Conservation (phyloP, 306 rosid species). For the Trifolium subterraneum region DNA sequence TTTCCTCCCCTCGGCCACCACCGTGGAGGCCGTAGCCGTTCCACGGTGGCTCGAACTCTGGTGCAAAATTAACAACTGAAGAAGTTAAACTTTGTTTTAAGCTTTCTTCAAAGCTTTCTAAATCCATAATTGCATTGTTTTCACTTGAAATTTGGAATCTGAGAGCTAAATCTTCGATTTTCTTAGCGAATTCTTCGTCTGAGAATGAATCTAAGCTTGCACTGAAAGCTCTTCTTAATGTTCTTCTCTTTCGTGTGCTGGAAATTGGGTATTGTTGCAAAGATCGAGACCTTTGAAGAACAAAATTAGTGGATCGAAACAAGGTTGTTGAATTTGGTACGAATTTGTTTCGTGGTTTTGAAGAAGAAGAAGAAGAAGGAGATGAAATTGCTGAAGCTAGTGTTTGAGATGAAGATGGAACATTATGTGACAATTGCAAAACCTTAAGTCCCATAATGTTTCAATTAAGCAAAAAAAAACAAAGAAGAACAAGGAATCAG, state of each 20-base stretch:
- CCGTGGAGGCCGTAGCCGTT: not conserved
- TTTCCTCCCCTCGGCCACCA: constrained; percentile 40
- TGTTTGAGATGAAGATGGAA: constrained; percentile 65
- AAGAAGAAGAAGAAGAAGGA: constrained; percentile 61
- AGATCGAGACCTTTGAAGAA: constrained; percentile 56
- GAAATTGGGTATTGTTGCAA: constrained; percentile 34
- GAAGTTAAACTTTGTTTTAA: not conserved
- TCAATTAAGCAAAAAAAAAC: not conserved
- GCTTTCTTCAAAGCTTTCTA: constrained; percentile 18
- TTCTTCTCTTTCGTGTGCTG: constrained; percentile 32
- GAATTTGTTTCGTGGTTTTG: constrained; percentile 52
- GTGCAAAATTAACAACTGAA: constrained; percentile 1
- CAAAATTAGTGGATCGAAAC: constrained; percentile 38
- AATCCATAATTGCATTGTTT: constrained; percentile 34
- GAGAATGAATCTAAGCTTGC: constrained; percentile 69
- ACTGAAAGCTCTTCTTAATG: constrained; percentile 57
- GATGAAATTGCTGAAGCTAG: constrained; percentile 61
- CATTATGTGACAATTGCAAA: constrained; percentile 68
- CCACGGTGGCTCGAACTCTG: constrained; percentile 63
- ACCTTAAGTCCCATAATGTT: constrained; percentile 61
- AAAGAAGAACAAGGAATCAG: not conserved
- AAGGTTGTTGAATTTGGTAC: constrained; percentile 49
- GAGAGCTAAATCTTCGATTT: constrained; percentile 70
- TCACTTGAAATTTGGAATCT: constrained; percentile 59
- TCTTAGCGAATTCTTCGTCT: constrained; percentile 81